Percentiles rank a stretch among this genome's conserved stretches.
Evolutionary conservation across 1,284 basidiomycete genomes (phyloP).

Genomic region (Pseudozyma sp.): DNA sequence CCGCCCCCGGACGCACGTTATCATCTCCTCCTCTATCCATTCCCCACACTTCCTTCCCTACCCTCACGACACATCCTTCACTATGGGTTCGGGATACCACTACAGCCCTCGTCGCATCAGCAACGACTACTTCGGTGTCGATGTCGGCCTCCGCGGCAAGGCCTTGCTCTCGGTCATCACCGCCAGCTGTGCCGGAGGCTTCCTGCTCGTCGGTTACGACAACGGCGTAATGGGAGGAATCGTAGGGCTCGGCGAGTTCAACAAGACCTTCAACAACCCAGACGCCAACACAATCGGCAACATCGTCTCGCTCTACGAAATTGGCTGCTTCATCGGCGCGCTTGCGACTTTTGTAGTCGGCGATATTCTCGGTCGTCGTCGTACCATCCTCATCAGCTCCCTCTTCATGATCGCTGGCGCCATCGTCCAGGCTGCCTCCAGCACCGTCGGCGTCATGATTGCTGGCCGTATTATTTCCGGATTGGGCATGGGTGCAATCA

Average conservation of each 20-base stretch:
- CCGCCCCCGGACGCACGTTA: not conserved
- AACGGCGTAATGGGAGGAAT: slow-evolving; percentile 46
- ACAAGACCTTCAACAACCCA: slow-evolving; percentile 47
- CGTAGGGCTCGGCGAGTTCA: slow-evolving; percentile 25
- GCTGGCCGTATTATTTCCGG: slow-evolving; percentile 76
- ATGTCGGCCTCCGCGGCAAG: slow-evolving; percentile 40
- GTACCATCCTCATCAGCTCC: slow-evolving; percentile 54
- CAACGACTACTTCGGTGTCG: slow-evolving; percentile 40
- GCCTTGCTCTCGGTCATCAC: slow-evolving; percentile 41
- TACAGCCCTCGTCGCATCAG: slow-evolving; percentile 35
- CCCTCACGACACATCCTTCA: not conserved
- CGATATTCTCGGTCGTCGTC: slow-evolving; percentile 40
- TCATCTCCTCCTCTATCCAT: not conserved
- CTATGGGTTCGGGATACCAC: slow-evolving; percentile 13
- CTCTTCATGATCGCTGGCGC: slow-evolving; percentile 76
- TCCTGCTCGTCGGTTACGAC: slow-evolving; percentile 42
- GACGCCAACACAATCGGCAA: slow-evolving; percentile 48
- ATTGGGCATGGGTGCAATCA: slow-evolving; percentile 78
- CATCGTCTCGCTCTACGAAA: slow-evolving; percentile 52
- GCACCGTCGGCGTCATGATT: slow-evolving; percentile 74
- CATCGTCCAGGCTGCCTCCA: slow-evolving; percentile 74
- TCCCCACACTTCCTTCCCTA: slow-evolving; percentile 1
- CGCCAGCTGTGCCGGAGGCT: slow-evolving; percentile 36
- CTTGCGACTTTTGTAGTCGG: slow-evolving; percentile 42
- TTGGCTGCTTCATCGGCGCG: slow-evolving; percentile 48